Base-by-base conservation (phyloP, 345 rosid species). In the Aurinia saxatilis region DNA sequence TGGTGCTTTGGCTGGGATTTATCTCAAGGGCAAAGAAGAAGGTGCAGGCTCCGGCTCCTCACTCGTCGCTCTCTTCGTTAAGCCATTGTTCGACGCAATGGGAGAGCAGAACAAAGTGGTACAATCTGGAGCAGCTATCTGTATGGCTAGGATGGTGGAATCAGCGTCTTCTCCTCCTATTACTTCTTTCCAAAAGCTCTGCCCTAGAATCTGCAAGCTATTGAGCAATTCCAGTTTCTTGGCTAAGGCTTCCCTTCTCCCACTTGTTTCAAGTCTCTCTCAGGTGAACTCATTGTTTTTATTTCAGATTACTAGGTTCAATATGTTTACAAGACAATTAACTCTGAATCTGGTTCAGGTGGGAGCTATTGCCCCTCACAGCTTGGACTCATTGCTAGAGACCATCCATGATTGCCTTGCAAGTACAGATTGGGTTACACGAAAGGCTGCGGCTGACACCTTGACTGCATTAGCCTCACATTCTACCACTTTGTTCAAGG, bases 361-460 rank as follows among this genome's bases (percentile, higher is more conserved):
- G 44, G 96, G 91, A 74, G 92, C 96, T 48, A 81, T 95, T 77
- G 82, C 89, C 50, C 96, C 90, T 8, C 96, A 80, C 61, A 87
- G 88, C 63, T 72, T 95, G 70, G 93, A 84, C 13, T 65, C 84
- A 18, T 77, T 95, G 79, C 73, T 95, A 70, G 93, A 90, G 67
- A 79, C 81, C 65, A 88, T 90, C 57, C 92, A 84, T 63, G 96
- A 84, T 13, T 90, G 95, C 78, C 86, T 95, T 55, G 84, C 91
- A 44, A 95, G 90, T 80, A 65, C 96, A 60, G 99, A 95, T 78
- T 95, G 98, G 99, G 91, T 80, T 4, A 88, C 96, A 19, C 90
- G 99, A 10, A 95, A 95, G 73, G 98, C 99, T 63, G 95, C 97
- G 52, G 87, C 96, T 60, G 99, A 95, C 76, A 73, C 91, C 45